phyloP scores from a whole-genome alignment of 2,329 filamentous ascomycete species.

The Akanthomyces dipterigenus region DNA sequence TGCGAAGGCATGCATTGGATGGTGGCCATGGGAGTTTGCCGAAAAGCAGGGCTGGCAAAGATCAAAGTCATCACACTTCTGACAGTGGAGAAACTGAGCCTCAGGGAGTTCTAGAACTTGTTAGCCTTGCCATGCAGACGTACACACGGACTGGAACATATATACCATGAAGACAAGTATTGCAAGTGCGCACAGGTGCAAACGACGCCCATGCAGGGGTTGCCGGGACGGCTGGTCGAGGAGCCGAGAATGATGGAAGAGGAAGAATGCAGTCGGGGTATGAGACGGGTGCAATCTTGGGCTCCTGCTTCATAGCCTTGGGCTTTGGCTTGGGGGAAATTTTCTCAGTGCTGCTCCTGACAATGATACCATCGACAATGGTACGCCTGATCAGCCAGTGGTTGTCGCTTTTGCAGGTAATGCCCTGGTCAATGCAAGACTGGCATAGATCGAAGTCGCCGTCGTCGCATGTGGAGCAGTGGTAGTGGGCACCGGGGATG shows the following conservation, averaged over 20 bases:
- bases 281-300: neutral
- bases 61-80: conserved; percentile 80
- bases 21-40: conserved; percentile 75
- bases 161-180: conserved; percentile 48
- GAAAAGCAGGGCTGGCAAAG: conserved; percentile 79
- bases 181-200: conserved; percentile 59
- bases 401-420: conserved; percentile 67
- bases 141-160: neutral
- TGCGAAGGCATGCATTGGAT: conserved; percentile 77
- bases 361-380: conserved; percentile 69
- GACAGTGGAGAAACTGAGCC: conserved; percentile 77
- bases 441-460: conserved; percentile 94
- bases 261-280: neutral
- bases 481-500: conserved; percentile 79
- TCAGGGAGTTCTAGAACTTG: conserved; percentile 57
- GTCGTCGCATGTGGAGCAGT: conserved; percentile 87
- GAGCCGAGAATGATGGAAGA: too few species aligned
- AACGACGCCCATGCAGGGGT: neutral
- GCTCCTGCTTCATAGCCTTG: conserved; percentile 6
- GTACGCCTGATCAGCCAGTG: conserved; percentile 96
- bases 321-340: conserved; percentile 52
- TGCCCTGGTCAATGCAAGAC: conserved; percentile 66
- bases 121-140: neutral
- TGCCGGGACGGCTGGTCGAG: neutral
- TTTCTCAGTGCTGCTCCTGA: conserved; percentile 79